Base-by-base conservation (phyloP, 2,329 filamentous ascomycete species). In the Fusarium sp. region DNA sequence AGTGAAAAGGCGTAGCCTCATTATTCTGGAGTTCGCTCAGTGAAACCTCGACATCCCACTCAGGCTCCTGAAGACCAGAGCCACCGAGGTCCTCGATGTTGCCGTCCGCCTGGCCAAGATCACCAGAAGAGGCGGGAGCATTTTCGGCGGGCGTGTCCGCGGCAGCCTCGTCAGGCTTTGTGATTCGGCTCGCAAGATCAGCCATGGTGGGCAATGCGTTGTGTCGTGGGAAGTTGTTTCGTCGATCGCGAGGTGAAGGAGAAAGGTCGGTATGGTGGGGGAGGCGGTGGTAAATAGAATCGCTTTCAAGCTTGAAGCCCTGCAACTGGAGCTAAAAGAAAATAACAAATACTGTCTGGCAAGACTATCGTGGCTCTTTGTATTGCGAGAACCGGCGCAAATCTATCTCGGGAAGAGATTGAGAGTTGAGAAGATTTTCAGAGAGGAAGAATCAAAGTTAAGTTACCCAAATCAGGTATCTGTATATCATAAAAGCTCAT, bases 11-110 rank as follows among this genome's bases (percentile, higher is more conserved):
- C 76, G 94, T 95, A 74, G 93, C 91, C 13, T 91, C 89, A 76
- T 97, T 93, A 29, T 89, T 88, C 80, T 97, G 94, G 53, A 97
- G 85, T 76, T 97, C 94, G 73, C 91, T 94, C 60, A 98, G 87
- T 79, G 95, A 96, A 72, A 99, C 93, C 75, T 97, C 91, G 70
- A 99, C 95, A 70, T 96, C 91, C 80, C 91, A 96, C 59, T 91
- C 89, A 6, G 90, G 89, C 78, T 97, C 92, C 45, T 87, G 79
- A 27, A 90, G 81, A 46, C 82, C 83, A 37, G 87, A 87, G 54
- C 85, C 87, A 37, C 79, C 78, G 20, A 78, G 71, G 25, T 70
- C 63, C 45, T 78, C 77, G 36, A 75, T 72, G 43, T 77, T 72
- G 46, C 78, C 79, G 47, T 83, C 79, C 21, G 74, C 63, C 71